Percentiles rank a stretch among this genome's conserved stretches.
Evolutionary conservation across 1,284 basidiomycete species (phyloP).

Genomic region (Melampsora larici-populina): DNA sequence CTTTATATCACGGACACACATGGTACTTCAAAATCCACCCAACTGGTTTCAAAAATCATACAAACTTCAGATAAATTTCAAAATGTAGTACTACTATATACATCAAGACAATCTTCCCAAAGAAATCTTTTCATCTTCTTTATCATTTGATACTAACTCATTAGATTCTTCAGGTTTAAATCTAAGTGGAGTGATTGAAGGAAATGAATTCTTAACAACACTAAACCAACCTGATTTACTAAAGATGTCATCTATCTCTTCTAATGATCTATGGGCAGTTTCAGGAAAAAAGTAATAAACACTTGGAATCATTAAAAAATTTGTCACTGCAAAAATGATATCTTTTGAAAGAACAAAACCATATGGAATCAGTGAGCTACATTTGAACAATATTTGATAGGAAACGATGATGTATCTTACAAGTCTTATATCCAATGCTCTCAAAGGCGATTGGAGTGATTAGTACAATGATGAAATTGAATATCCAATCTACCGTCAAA

Average conservation of each 20-base stretch:
- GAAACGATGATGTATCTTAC: background rate
- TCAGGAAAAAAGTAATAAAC: background rate
- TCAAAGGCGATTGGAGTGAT: conserved; percentile 65
- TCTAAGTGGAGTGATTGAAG: background rate
- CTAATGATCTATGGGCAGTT: background rate
- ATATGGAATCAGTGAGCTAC: background rate
- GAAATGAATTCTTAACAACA: background rate
- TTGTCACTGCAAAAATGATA: background rate
- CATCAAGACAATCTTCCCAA: too few species aligned
- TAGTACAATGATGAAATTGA: conserved; percentile 64
- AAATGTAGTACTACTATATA: too few species aligned
- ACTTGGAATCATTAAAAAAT: background rate
- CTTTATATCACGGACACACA: too few species aligned
- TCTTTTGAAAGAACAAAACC: background rate
- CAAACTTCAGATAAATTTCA: too few species aligned
- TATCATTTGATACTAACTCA: too few species aligned
- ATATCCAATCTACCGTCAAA: conserved; percentile 49
- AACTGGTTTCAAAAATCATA: too few species aligned
- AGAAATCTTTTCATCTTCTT: too few species aligned
- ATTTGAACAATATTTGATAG: background rate
- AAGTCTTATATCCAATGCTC: conserved; percentile 49
- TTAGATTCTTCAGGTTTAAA: background rate
- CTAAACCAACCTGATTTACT: background rate
- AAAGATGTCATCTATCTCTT: background rate
- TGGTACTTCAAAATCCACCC: too few species aligned